Evolutionary conservation across 176 grass and related monocot species (phyloP), one percentile per base, ranked within the genome.

Genomic region (Juncus inflexus): DNA sequence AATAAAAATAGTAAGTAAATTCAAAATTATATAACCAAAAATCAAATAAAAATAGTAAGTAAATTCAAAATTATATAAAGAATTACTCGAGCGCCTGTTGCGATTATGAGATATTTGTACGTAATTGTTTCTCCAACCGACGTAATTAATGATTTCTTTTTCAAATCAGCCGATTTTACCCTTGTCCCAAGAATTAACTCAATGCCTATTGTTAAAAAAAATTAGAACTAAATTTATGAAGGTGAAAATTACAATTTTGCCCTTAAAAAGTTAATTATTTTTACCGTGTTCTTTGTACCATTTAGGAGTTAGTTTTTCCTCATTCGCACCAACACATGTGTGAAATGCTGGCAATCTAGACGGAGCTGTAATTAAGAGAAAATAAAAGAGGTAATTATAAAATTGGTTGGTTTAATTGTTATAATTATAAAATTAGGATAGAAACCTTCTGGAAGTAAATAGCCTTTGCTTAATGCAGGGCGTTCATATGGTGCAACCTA

Each of bases 281-380:
- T 65, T 84, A 97, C 94, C 94, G 71, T 97, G 67, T 55, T 97
- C 85, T 64, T 73, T 80, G 40, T 97, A 97, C 94, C 94, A 97
- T 89, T 97, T 89, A 75, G 77, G 67, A 5, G 85, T 92, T 41
- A 97, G 53, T 66, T 77, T 75, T 47, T 89, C 85, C 60, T 91
- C 94, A 78, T 84, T 84, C 62, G 83, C 70, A 77, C 94, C 88
- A 59, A 97, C 83, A 2, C 94, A 97, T 35, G 94, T 92, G 83
- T 97, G 94, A 63, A 97, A 97, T 77, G 71, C 76, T 5, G 94
- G 94, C 83, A 97, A 87, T 4, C 78, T 77, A 62, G 94, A 68
- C 41, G 94, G 77, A 41, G 70, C 94, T 97, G 67, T 45, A 68
- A 68, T 51, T 50, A 53, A 63, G 12, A 49, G n/a, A 12, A 4